phyloP scores from a whole-genome alignment of 352 stramenopile species.

The Labyrinthula sp. region DNA sequence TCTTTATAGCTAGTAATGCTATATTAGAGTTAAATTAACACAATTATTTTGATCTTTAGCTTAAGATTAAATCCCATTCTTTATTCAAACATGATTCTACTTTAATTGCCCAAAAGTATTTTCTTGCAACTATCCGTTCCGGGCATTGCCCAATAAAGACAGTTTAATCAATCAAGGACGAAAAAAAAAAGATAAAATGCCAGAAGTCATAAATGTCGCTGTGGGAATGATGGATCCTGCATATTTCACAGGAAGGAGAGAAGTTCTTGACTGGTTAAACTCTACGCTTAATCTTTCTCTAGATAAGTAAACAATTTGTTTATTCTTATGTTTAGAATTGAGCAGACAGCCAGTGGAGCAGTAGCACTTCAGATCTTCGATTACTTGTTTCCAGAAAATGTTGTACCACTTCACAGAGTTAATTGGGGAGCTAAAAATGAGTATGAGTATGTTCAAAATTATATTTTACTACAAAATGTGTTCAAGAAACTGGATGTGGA shows the following conservation, averaged over 20 bases:
- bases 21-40: no score
- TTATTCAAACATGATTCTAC: no score
- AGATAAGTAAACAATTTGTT: slow-evolving; percentile 42
- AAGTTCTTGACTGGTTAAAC: slow-evolving; percentile 93
- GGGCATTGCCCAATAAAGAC: background rate
- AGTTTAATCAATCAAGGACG: background rate
- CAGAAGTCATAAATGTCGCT: background rate
- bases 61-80: no score
- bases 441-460: slow-evolving; percentile 97
- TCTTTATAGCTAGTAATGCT: no score
- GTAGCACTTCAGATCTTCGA: slow-evolving; percentile 93
- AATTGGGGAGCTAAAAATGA: slow-evolving; percentile 88
- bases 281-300: slow-evolving; percentile 70
- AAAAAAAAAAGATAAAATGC: background rate
- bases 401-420: slow-evolving; percentile 83
- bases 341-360: slow-evolving; percentile 75
- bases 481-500: slow-evolving; percentile 59
- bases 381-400: slow-evolving; percentile 60
- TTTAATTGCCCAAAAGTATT: no score
- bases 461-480: slow-evolving; percentile 93
- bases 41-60: no score
- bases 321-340: slow-evolving; percentile 42
- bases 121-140: no score
- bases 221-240: slow-evolving; percentile 33
- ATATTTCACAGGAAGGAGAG: slow-evolving; percentile 31